These are phyloP conservation scores for Schwanniomyces sp. DNA, from an alignment of 805 yeast species.

Conservation along the genomic window DNA sequence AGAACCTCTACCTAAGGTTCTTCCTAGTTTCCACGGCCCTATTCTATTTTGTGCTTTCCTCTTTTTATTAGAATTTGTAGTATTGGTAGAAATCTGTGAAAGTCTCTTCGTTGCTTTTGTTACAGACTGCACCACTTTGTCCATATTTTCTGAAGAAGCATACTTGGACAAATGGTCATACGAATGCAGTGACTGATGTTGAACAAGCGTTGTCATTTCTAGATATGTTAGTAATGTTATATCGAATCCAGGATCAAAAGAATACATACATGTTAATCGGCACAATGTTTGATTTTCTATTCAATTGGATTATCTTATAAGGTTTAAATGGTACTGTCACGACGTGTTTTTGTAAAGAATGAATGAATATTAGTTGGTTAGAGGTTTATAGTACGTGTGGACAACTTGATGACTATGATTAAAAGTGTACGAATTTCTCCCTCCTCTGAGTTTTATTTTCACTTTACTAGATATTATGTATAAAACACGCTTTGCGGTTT, in stretches of 20 bases:
- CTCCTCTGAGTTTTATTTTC: background rate
- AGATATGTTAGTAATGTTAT: background rate
- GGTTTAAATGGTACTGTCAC: background rate
- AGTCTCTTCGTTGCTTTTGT: conserved; percentile 49
- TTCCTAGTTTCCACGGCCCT: conserved; percentile 97
- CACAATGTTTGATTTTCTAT: background rate
- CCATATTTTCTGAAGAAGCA: conserved; percentile 25
- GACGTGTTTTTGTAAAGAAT: conserved; percentile 1
- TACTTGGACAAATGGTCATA: conserved; percentile 12
- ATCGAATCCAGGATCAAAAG: background rate
- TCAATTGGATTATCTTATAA: background rate
- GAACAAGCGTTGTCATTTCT: conserved; percentile 23
- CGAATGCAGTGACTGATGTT: conserved; percentile 20
- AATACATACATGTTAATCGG: background rate
- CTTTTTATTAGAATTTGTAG: conserved; percentile 41
- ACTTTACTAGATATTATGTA: background rate
- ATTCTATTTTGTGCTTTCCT: conserved; percentile 55
- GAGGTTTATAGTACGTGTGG: background rate
- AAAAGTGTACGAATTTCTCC: background rate
- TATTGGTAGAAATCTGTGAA: conserved; percentile 48
- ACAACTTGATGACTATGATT: background rate
- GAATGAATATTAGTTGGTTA: conserved; percentile 9
- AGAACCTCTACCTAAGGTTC: conserved; percentile 94
- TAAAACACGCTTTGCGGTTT: background rate
- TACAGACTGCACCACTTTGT: conserved; percentile 45